phyloP scores from a whole-genome alignment of 495 filamentous ascomycete genomes.

The Aspergillus avenaceus region DNA sequence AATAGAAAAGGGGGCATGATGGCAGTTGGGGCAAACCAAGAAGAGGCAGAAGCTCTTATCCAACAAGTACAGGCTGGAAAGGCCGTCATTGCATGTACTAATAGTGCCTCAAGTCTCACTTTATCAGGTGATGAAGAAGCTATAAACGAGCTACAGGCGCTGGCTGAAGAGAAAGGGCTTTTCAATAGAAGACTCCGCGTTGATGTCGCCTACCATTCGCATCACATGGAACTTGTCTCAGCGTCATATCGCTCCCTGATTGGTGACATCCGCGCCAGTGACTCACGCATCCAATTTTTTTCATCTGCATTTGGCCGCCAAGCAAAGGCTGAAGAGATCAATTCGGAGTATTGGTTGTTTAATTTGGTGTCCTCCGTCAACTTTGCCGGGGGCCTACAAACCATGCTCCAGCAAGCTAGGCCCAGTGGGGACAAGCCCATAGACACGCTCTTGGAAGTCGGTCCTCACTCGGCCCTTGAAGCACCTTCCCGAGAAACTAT shows the following conservation, averaged over 20 bases:
- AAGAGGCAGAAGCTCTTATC: conserved; percentile 22
- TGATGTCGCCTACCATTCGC: conserved; percentile 45
- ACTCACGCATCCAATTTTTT: conserved; percentile 24
- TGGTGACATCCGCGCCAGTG: conserved; percentile 18
- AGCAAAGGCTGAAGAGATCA: conserved; percentile 13
- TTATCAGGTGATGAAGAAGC: conserved; percentile 30
- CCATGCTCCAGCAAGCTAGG: not conserved
- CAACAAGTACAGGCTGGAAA: conserved; percentile 11
- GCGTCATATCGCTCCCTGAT: conserved; percentile 28
- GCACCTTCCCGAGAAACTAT: conserved; percentile 39
- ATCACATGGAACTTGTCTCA: conserved; percentile 40
- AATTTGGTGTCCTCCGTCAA: conserved; percentile 44
- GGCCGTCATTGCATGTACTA: conserved; percentile 42
- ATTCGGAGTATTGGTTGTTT: conserved; percentile 38
- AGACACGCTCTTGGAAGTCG: conserved; percentile 53
- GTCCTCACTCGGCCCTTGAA: conserved; percentile 60
- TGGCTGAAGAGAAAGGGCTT: conserved; percentile 24
- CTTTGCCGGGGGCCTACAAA: conserved; percentile 31
- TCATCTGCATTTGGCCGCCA: conserved; percentile 33
- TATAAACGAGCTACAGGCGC: conserved; percentile 25
- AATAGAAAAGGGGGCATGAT: conserved; percentile 31
- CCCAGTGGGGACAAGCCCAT: not conserved
- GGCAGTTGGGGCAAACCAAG: conserved; percentile 27
- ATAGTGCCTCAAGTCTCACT: conserved; percentile 43
- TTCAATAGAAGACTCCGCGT: conserved; percentile 41